Evolutionary conservation across 768 basidiomycete genomes (phyloP).

Genomic region (Kwoniella heveanensis): DNA sequence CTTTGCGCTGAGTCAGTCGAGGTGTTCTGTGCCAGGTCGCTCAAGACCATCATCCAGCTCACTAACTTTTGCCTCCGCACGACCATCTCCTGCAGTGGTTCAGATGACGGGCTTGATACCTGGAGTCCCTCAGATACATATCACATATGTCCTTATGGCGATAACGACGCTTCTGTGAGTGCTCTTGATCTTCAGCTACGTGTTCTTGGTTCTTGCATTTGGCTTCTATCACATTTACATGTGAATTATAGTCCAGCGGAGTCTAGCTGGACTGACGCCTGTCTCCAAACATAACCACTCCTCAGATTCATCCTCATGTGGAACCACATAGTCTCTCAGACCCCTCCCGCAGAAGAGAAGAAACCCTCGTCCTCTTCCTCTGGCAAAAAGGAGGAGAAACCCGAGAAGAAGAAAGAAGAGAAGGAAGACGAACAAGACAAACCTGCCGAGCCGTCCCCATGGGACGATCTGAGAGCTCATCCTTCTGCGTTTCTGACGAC

Average conservation of each 20-base stretch:
- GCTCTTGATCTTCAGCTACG: too few species aligned
- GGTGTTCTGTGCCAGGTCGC: too few species aligned
- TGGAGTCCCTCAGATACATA: constrained; percentile 40
- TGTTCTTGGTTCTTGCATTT: too few species aligned
- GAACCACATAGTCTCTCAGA: constrained; percentile 44
- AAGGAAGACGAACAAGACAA: constrained; percentile 23
- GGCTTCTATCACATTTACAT: too few species aligned
- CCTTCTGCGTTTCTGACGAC: constrained; percentile 50
- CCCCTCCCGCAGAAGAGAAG: constrained; percentile 11
- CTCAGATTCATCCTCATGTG: constrained; percentile 37
- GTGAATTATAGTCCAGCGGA: too few species aligned
- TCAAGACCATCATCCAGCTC: too few species aligned
- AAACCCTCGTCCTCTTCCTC: constrained; percentile 32
- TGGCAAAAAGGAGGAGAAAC: constrained; percentile 10
- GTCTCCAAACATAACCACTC: too few species aligned
- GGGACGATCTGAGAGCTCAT: constrained; percentile 49
- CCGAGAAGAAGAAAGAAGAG: constrained; percentile 32
- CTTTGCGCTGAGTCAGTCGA: constrained; percentile 38
- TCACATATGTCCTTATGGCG: constrained; percentile 52
- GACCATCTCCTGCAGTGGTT: constrained; percentile 5
- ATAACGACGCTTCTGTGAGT: constrained; percentile 43
- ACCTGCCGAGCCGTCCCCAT: constrained; percentile 28
- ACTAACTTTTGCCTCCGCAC: too few species aligned
- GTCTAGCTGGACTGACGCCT: too few species aligned
- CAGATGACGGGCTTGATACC: constrained; percentile 44